A percentile compares a stretch with the other conserved stretches of the same genome.
phyloP scores from a whole-genome alignment of 176 grass and related monocot species.

The Tillandsia fasciculata region DNA sequence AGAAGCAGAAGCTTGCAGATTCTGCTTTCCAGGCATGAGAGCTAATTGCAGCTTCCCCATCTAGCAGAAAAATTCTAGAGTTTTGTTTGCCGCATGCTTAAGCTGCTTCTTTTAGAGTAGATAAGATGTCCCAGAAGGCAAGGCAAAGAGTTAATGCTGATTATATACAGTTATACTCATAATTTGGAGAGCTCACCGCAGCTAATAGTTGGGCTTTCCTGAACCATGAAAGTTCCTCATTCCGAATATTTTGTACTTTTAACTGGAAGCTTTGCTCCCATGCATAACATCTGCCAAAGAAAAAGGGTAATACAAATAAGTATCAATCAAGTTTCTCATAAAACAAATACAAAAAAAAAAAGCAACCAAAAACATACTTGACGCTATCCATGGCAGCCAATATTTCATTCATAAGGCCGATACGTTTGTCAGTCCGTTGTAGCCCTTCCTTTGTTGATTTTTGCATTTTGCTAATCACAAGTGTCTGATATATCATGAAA shows the following conservation, averaged over 20 bases:
- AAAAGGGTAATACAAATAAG: conserved; percentile 5
- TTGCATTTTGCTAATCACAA: conserved; percentile 93
- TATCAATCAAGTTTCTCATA: not conserved
- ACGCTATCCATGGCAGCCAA: conserved; percentile 99
- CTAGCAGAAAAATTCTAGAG: too few relatives aligned
- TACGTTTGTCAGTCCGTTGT: conserved; percentile 97
- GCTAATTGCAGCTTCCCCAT: not conserved
- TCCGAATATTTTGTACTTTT: conserved; percentile 80
- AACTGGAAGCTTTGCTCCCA: conserved; percentile 99
- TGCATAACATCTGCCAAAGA: conserved; percentile 71
- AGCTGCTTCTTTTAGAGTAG: too few relatives aligned
- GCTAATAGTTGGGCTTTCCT: conserved; percentile 77
- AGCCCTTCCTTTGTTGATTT: conserved; percentile 87
- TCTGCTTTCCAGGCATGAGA: too few relatives aligned
- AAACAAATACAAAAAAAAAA: not conserved
- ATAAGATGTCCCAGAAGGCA: too few relatives aligned
- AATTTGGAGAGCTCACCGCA: conserved; percentile 43
- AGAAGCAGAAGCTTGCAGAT: too few relatives aligned
- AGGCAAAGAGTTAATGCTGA: too few relatives aligned
- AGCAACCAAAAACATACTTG: conserved; percentile 59
- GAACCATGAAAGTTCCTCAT: conserved; percentile 98
- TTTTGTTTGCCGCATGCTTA: too few relatives aligned
- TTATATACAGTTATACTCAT: too few relatives aligned
- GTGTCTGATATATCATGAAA: conserved; percentile 43
- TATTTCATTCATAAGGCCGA: conserved; percentile 97